phyloP scores from a whole-genome alignment of 1,139 yeast species.

The Saccharomyces hybrid region DNA sequence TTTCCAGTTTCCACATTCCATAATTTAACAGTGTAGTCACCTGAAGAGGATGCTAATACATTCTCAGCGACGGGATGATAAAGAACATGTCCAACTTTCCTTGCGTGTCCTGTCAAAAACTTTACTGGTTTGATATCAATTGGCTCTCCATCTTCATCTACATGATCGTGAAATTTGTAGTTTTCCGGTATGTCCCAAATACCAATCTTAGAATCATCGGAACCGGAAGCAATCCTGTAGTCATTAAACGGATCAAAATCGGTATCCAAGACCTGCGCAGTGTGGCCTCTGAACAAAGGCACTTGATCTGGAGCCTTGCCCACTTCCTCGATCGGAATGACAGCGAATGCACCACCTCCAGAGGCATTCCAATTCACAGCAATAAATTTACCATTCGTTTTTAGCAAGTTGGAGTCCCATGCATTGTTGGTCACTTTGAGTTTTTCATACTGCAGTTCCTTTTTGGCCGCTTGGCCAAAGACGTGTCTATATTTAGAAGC shows the following conservation, averaged over 20 bases:
- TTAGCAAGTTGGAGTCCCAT: constrained; percentile 87
- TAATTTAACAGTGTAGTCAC: constrained; percentile 82
- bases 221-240: constrained; percentile 67
- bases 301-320: constrained; percentile 96
- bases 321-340: constrained; percentile 73
- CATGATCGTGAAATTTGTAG: constrained; percentile 44
- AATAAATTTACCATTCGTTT: constrained; percentile 76
- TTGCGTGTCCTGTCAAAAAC: constrained; percentile 71
- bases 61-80: constrained; percentile 86
- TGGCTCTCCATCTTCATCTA: constrained; percentile 48
- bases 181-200: constrained; percentile 82
- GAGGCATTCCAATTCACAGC: constrained; percentile 90
- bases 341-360: constrained; percentile 97
- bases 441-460: constrained; percentile 83
- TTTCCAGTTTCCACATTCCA: constrained; percentile 83
- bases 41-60: constrained; percentile 80
- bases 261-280: constrained; percentile 90
- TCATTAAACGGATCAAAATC: constrained; percentile 85
- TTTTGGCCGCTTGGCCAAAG: constrained; percentile 85
- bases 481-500: constrained; percentile 96
- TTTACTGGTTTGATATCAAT: constrained; percentile 65
- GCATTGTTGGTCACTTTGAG: constrained; percentile 82
- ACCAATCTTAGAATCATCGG: constrained; percentile 86
- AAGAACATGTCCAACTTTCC: constrained; percentile 89
- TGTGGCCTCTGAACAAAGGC: constrained; percentile 90